Evolutionary conservation across 1,284 basidiomycete genomes (phyloP).

Genomic region (Apiotrichum montevideense): DNA sequence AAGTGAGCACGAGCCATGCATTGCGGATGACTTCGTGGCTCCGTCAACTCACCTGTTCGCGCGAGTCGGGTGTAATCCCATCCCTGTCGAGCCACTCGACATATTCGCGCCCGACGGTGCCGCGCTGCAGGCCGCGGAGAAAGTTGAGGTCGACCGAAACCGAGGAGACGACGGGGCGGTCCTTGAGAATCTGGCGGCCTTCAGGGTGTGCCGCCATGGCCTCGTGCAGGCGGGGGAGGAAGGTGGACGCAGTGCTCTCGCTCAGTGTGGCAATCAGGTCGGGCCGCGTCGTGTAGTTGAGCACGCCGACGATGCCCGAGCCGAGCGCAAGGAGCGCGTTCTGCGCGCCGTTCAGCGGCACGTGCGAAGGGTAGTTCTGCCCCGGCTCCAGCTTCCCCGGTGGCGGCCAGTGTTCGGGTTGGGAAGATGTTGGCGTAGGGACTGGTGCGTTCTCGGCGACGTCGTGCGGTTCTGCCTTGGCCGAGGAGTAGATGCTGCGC

Average conservation of each 20-base stretch:
- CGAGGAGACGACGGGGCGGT: constrained; percentile 75
- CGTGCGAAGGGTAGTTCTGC: constrained; percentile 60
- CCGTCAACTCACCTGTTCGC: constrained; percentile 65
- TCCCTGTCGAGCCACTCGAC: constrained; percentile 84
- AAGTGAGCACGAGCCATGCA: not conserved
- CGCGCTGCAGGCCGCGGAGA: constrained; percentile 62
- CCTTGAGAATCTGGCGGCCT: constrained; percentile 73
- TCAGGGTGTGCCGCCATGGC: constrained; percentile 72
- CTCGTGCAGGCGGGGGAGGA: constrained; percentile 72
- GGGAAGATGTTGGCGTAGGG: not conserved
- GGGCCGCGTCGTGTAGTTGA: constrained; percentile 60
- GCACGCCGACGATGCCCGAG: constrained; percentile 74
- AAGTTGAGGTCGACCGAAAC: constrained; percentile 67
- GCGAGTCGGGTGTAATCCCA: constrained; percentile 89
- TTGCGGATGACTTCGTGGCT: not conserved
- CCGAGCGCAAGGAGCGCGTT: constrained; percentile 80
- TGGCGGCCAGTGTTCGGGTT: not conserved
- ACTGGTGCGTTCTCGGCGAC: not conserved
- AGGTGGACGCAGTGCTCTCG: constrained; percentile 79
- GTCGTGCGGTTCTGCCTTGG: not conserved
- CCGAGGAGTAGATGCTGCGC: not conserved
- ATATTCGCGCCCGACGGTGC: constrained; percentile 82
- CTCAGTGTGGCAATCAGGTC: constrained; percentile 91
- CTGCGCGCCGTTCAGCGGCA: constrained; percentile 73
- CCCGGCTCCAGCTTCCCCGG: not conserved